Evolutionary conservation across 2,329 filamentous ascomycete species (phyloP).

Genomic region (Beauveria sp.): DNA sequence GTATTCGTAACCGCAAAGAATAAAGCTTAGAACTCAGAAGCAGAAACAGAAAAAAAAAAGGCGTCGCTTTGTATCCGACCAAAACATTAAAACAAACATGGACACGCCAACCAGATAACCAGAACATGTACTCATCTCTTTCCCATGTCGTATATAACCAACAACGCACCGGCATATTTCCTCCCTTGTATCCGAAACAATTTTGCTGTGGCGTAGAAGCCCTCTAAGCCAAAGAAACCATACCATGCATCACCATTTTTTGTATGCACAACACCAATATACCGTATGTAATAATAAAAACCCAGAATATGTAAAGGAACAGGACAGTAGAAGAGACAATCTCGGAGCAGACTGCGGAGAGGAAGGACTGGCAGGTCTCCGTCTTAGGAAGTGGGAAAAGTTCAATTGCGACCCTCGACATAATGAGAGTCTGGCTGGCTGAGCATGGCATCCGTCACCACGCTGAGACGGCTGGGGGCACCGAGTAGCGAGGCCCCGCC

Average conservation of each 20-base stretch:
- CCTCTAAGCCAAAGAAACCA: background rate
- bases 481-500: slow-evolving; percentile 36
- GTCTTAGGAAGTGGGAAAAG: slow-evolving; percentile 9
- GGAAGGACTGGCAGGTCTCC: slow-evolving; percentile 10
- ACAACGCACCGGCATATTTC: background rate
- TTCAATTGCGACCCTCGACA: slow-evolving; percentile 25
- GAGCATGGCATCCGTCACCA: slow-evolving; percentile 27
- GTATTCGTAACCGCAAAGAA: background rate
- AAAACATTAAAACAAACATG: background rate
- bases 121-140: background rate
- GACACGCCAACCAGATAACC: background rate
- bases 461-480: slow-evolving; percentile 30
- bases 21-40: background rate
- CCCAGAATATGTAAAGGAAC: background rate
- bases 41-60: slow-evolving; percentile 2
- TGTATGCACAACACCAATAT: slow-evolving; percentile 2
- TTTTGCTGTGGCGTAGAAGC: background rate
- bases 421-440: slow-evolving; percentile 23
- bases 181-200: background rate
- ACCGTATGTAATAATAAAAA: background rate
- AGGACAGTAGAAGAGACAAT: slow-evolving; percentile 13
- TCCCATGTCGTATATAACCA: background rate
- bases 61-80: background rate
- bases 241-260: background rate
- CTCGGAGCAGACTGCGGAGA: slow-evolving; percentile 9